Percentiles rank a stretch among this genome's conserved stretches.
phyloP scores from a whole-genome alignment of 2,329 filamentous ascomycete species.

The Fusarium liriodendri region DNA sequence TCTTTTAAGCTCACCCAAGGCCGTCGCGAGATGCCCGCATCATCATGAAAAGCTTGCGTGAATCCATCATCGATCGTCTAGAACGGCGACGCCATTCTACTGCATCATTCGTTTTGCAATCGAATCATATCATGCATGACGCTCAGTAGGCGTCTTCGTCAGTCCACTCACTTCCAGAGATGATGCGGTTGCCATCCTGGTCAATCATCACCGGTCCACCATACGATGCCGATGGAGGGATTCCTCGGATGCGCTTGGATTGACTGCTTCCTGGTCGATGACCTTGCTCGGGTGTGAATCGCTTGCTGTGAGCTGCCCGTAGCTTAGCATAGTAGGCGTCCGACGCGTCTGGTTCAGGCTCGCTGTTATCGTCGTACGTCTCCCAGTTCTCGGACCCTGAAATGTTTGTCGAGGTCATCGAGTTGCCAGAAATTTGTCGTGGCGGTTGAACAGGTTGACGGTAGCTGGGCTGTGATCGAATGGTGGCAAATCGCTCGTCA shows the following conservation, averaged over 20 bases:
- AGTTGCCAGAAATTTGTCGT: slow-evolving; percentile 74
- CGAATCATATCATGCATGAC: neutral
- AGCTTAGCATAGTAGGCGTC: slow-evolving; percentile 86
- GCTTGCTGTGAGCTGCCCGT: slow-evolving; percentile 74
- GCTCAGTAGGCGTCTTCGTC: slow-evolving; percentile 70
- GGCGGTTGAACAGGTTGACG: slow-evolving; percentile 55
- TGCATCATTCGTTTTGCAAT: slow-evolving; percentile 36
- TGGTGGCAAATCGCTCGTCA: slow-evolving; percentile 54
- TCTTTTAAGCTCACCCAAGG: slow-evolving; percentile 41
- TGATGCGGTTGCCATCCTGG: slow-evolving; percentile 69
- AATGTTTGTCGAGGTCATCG: slow-evolving; percentile 78
- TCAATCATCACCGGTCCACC: slow-evolving; percentile 63
- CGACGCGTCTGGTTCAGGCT: slow-evolving; percentile 78
- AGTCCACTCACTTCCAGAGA: slow-evolving; percentile 75
- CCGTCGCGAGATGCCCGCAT: slow-evolving; percentile 45
- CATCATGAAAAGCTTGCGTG: slow-evolving; percentile 44
- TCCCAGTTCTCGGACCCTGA: slow-evolving; percentile 98
- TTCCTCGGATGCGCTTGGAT: slow-evolving; percentile 65
- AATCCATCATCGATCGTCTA: slow-evolving; percentile 42
- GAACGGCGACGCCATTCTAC: slow-evolving; percentile 27
- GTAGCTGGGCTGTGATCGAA: slow-evolving; percentile 53
- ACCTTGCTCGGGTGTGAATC: slow-evolving; percentile 63
- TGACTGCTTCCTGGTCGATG: slow-evolving; percentile 57
- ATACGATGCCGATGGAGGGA: slow-evolving; percentile 62
- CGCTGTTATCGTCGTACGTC: slow-evolving; percentile 88